Evolutionary conservation across 1,284 basidiomycete genomes (phyloP), one percentile per base, ranked within the genome.

Genomic region (Naganishia sp.): DNA sequence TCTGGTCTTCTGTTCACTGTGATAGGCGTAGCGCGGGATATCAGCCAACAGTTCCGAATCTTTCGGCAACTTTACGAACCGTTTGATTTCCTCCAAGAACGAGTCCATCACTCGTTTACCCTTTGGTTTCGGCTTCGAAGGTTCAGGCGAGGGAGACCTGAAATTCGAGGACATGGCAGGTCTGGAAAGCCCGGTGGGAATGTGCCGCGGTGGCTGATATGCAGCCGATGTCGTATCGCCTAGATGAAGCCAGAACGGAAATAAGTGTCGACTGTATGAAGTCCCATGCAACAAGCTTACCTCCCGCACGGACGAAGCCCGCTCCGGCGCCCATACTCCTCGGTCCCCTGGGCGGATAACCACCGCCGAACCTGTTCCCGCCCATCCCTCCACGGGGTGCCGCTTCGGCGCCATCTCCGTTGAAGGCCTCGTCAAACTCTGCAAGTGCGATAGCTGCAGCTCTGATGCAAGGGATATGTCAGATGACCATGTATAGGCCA

Each of bases 101-200:
- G 87, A 81, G 77, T 95, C 93, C 91, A 96, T 96, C 0, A 90
- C 91, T 53, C 93, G 86, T 76, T 92, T 94, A 7, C 94, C 94
- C 75, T 90, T 93, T 0, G 89, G 87, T 73, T 85, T 89, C 0
- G 86, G 83, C 25, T 75, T 72, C 2, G 83, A 75, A 3, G 87
- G 85, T 31, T 88, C 87, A 1, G 85, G 73, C 64, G 80, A 72
- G 25, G 80, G 74, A 57, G 28, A 63, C 35, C 35, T 39, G 71
- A 70, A 45, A 71, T 63, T 39, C 79, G 75, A 6, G 78, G 76
- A 7, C 72, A 63, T 60, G 68, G 68, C 66, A 62, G 65, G 71
- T 71, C 75, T 68, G 70, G 70, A 70, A 71, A 72, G 74, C 15
- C 73, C 32, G 39, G 35, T 31, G 6, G 39, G 61, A 10, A 53